Base-by-base conservation (phyloP, 2,329 filamentous ascomycete genomes). In the Fusarium decemcellulare region DNA sequence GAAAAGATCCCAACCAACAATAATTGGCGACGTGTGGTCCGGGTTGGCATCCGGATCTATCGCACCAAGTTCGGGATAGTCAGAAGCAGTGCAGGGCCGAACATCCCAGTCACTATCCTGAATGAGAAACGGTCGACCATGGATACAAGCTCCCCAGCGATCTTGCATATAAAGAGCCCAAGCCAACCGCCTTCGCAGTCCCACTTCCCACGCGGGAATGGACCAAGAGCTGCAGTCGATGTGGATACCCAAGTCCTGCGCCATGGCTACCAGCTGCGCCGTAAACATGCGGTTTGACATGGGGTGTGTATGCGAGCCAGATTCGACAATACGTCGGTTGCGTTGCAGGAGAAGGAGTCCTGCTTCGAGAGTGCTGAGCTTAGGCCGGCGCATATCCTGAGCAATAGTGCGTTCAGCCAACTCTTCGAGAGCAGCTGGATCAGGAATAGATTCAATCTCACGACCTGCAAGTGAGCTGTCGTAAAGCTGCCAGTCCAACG, bases 121-220 rank as follows among this genome's bases (percentile, higher is more conserved):
- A 27, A 90, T 86, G 54, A 89, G 84, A 27, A 85, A 86, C 11
- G 87, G 87, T 29, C 88, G 81, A 8, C 88, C 88, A 67, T 88
- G 85, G 30, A 87, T 84, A 39, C 89, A 80, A 3, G 86, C 83
- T 3, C 86, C 84, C 88, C 86, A 90, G 71, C 87, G 89, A 67
- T 92, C 90, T 73, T 91, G 89, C 82, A 90, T 88, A 66, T 86
- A 91, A 0, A 91, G 76, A 2, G 86, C 89, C 90, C 90, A 92
- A 0, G 87, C 88, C 1, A 92, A 78, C 14, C 90, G 81, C 71
- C 88, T 87, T 14, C 90, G 81, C 16, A 91, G 79, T 0, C 88
- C 87, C 57, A 87, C 85, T 71, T 92, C 90, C 88, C 89, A 91
- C 0, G 80, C 78, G 2, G 89, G 89, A 43, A 92, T 86, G 11